Evolutionary conservation across 1,284 basidiomycete genomes (phyloP), one percentile per base, ranked within the genome.

Genomic region (Cutaneotrichosporon sp.): DNA sequence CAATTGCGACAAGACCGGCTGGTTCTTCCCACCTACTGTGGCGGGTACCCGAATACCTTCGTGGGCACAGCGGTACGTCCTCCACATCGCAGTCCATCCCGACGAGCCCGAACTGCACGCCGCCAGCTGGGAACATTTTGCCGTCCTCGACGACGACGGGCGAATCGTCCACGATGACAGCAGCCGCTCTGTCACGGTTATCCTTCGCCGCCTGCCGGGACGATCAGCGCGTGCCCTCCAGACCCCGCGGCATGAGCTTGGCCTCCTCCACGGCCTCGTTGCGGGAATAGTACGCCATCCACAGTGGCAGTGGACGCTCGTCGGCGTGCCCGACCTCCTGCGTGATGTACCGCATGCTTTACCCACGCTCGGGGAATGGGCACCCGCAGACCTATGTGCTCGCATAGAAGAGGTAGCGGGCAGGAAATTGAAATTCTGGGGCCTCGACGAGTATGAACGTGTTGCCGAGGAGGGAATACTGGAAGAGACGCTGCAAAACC

Each of bases 1-100:
- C 42, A 44, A 44, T 20, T 44, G 42, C 42, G 42, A 44, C 29
- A 44, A 44, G 29, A 44, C 42, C n/a, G 42, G 42, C 7, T 44
- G 42, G 42, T 44, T 44, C 27, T 44, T 44, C 14, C 42, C 42
- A 12, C 42, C 42, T 2, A 22, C 19, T 10, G 19, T 44, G 6
- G 17, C 29, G 3, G 27, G 42, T 6, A 44, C 42, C 1, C 41
- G 41, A 17, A 31, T 43, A 5, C 41, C 41, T 10, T 5, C 3
- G 16, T 44, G 42, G 42, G 42, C 42, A 6, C 17, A 20, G 19
- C 7, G 29, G 11, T 44, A 32, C 19, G 29, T 44, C 19, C 17
- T 44, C 19, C 12, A 32, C 14, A 22, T 44, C 20, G 4, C 10
- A 4, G 27, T 31, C 9, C 9, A 14, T 3, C 19, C 29, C 5